Percentiles rank a stretch among this genome's conserved stretches.
Evolutionary conservation across 176 grass and related monocot genomes (phyloP).

Genomic region (Puya raimondii): DNA sequence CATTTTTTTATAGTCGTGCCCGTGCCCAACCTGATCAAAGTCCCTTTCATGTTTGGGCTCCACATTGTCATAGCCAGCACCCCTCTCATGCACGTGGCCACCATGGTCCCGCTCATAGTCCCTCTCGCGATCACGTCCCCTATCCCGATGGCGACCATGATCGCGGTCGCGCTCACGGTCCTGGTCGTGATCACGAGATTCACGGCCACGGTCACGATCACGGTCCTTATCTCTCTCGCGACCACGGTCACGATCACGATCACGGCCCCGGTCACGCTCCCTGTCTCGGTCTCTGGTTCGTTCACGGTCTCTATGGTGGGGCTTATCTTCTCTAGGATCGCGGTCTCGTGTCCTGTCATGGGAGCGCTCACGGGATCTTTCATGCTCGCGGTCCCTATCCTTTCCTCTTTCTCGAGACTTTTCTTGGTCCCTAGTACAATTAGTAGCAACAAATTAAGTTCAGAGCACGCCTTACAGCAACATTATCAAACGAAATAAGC

Average conservation of each 20-base stretch:
- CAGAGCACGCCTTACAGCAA: too few species aligned
- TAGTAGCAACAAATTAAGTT: neutral
- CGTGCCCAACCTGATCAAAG: slow-evolving; percentile 22
- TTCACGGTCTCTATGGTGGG: slow-evolving; percentile 48
- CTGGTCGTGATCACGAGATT: slow-evolving; percentile 29
- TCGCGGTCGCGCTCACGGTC: slow-evolving; percentile 37
- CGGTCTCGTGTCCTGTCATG: neutral
- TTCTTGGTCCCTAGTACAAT: slow-evolving; percentile 39
- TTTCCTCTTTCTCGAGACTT: slow-evolving; percentile 52
- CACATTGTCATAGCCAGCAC: slow-evolving; percentile 25
- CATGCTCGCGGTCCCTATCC: slow-evolving; percentile 33
- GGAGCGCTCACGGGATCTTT: slow-evolving; percentile 20
- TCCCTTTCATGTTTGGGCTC: slow-evolving; percentile 48
- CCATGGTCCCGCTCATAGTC: slow-evolving; percentile 33
- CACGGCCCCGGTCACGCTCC: slow-evolving; percentile 41
- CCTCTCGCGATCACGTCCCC: slow-evolving; percentile 41
- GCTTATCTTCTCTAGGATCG: slow-evolving; percentile 25
- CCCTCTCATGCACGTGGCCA: slow-evolving; percentile 34
- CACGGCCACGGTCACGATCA: slow-evolving; percentile 52
- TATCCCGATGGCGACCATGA: slow-evolving; percentile 54
- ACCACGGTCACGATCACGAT: slow-evolving; percentile 32
- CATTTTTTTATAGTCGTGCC: slow-evolving; percentile 23
- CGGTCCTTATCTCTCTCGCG: slow-evolving; percentile 50
- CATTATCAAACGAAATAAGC: neutral
- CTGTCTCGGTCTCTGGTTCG: slow-evolving; percentile 50